Base-by-base conservation (phyloP, 148 eudicot species). In the Cornus suecica region DNA sequence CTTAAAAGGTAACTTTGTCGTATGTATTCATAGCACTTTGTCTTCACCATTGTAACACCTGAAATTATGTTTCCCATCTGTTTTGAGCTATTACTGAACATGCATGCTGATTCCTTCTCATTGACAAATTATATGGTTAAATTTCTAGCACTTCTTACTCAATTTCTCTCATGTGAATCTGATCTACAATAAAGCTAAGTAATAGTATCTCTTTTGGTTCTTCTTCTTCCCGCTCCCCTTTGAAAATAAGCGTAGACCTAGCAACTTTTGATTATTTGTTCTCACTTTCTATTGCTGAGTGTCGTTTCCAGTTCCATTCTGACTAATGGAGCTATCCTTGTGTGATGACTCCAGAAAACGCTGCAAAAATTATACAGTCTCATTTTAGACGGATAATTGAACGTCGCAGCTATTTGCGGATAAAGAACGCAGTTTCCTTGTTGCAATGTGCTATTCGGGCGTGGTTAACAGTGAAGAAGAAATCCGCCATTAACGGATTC, bases 341-440 rank as follows among this genome's bases (percentile, higher is more conserved):
- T 66, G 71, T 81, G 64, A 54, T 73, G 66, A 72, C 74, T 77
- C 61, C 86, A 93, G 98, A 83, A 67, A 89, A 86, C 73, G 97
- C 90, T 56, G 97, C 88, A 56, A 83, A 66, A 69, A 71, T 85
- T 61, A 89, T 93, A 69, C 96, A 91, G 75, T 87, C 94, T 30
- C 85, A 82, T 76, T 78, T 81, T 37, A 88, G 91, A 81, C 75
- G 76, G 76, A 84, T 73, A 32, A 30, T 82, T 76, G 78, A 76
- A 73, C 85, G 52, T 65, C 84, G 69, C 28, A 78, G 79, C 25
- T 91, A 82, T 81, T 34, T 84, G 80, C 80, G 77, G 75, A 80
- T 51, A 41, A 86, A 58, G 84, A 80, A 80, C 32, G 87, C 89
- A 18, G 82, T 73, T 79, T 80, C 79, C 51, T 71, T 82, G 23